phyloP scores from a whole-genome alignment of 75 land plant genomes.

The Gnetum montanum region DNA sequence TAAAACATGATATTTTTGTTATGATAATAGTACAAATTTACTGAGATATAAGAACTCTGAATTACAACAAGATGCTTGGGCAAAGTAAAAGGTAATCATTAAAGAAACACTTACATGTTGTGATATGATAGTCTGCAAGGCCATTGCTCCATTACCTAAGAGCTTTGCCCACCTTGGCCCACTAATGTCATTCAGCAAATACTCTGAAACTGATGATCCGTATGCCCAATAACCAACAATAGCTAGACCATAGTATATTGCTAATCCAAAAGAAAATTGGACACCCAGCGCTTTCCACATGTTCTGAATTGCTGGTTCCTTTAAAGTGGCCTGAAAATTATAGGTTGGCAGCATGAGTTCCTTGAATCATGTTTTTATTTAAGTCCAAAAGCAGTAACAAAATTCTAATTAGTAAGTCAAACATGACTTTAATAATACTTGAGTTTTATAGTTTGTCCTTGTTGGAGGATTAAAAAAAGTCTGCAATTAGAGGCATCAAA shows the following conservation, averaged over 20 bases:
- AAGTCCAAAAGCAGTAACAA: too few species aligned
- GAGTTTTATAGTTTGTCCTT: too few species aligned
- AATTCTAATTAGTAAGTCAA: too few species aligned
- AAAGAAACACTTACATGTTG: conserved; percentile 26
- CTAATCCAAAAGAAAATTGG: conserved; percentile 35
- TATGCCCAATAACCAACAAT: conserved; percentile 58
- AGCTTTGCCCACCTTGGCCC: conserved; percentile 38
- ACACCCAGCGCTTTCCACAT: conserved; percentile 34
- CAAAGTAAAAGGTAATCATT: not conserved
- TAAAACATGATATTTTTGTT: too few species aligned
- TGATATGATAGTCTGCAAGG: conserved; percentile 31
- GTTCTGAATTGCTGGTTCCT: conserved; percentile 26
- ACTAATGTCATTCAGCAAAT: conserved; percentile 25
- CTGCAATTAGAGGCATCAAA: too few species aligned
- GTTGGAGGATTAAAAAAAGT: too few species aligned
- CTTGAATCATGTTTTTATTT: too few species aligned
- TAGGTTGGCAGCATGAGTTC: not conserved
- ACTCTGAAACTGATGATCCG: conserved; percentile 34
- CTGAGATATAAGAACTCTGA: not conserved
- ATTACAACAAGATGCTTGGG: not conserved
- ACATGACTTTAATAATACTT: too few species aligned
- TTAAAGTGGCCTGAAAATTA: conserved; percentile 27
- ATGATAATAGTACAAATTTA: too few species aligned
- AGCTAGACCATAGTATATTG: conserved; percentile 23
- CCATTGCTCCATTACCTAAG: conserved; percentile 25